These are phyloP conservation scores for Myxozyma kluyveri DNA, from an alignment of 805 yeast species.

Conservation along the genomic window DNA sequence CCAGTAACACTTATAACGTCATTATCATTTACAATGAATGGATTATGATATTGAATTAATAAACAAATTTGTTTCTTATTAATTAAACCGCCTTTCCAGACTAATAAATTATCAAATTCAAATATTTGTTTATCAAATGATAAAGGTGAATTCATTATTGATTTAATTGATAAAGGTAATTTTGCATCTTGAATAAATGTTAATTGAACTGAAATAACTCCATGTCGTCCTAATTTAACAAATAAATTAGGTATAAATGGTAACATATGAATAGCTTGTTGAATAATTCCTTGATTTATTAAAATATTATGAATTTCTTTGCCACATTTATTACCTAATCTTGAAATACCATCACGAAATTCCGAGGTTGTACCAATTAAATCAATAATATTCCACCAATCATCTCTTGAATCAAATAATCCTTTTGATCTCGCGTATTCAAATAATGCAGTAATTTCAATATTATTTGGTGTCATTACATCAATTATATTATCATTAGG, in stretches of 20 bases:
- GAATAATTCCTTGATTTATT: constrained; percentile 46
- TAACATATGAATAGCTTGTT: constrained; percentile 65
- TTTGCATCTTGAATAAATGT: constrained; percentile 10
- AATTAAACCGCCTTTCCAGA: constrained; percentile 25
- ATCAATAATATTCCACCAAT: constrained; percentile 77
- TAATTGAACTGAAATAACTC: constrained; percentile 50
- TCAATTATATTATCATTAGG: constrained; percentile 30
- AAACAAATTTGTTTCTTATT: neutral
- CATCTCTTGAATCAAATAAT: constrained; percentile 50
- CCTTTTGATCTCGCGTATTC: constrained; percentile 47
- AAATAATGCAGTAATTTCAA: constrained; percentile 59
- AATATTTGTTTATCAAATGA: neutral
- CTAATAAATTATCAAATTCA: constrained; percentile 22
- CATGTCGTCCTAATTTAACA: constrained; percentile 65
- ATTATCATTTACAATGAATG: neutral
- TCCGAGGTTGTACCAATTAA: constrained; percentile 49
- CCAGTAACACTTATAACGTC: constrained; percentile 70
- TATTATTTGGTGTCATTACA: constrained; percentile 65
- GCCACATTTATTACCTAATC: constrained; percentile 36
- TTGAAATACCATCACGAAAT: constrained; percentile 42
- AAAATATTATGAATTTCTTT: constrained; percentile 33
- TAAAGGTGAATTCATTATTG: neutral
- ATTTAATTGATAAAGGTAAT: neutral
- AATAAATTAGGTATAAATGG: constrained; percentile 69
- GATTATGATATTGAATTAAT: constrained; percentile 4